These are phyloP conservation scores for Capsicum rhomboideum DNA, from an alignment of 257 asterid genomes.

Conservation along the genomic window DNA sequence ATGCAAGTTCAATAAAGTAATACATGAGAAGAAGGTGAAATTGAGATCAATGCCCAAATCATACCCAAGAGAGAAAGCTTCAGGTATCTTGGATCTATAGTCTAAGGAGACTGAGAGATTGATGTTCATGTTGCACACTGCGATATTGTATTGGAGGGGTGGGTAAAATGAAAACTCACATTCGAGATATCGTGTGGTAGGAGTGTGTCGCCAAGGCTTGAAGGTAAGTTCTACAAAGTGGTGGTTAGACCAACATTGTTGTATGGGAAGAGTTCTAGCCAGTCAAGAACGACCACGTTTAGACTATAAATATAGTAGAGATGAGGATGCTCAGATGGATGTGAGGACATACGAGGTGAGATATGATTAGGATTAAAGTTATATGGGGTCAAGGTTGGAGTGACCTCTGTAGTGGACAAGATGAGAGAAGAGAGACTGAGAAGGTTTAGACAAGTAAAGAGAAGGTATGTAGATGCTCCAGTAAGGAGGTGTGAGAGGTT, in stretches of 20 bases:
- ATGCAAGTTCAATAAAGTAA: no score
- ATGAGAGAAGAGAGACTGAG: not conserved
- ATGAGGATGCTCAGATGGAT: not conserved
- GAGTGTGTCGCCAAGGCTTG: no score
- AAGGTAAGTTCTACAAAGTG: not conserved
- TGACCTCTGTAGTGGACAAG: not conserved
- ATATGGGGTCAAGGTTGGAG: not conserved
- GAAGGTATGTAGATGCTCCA: accelerated
- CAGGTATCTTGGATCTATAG: no score
- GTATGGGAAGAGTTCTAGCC: not conserved
- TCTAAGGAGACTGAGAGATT: no score
- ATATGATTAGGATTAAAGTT: not conserved
- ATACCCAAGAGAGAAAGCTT: no score
- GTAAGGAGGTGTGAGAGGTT: not conserved
- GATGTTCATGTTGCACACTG: no score
- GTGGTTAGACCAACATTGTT: not conserved
- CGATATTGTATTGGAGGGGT: no score
- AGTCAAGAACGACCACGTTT: not conserved
- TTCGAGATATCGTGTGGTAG: no score
- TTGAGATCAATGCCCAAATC: no score
- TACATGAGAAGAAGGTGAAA: no score
- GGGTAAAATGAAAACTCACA: no score
- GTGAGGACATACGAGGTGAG: not conserved
- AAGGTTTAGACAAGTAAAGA: not conserved
- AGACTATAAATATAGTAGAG: not conserved